phyloP scores from a whole-genome alignment of 2,329 filamentous ascomycete genomes.

The Colletotrichum chrysophilum region DNA sequence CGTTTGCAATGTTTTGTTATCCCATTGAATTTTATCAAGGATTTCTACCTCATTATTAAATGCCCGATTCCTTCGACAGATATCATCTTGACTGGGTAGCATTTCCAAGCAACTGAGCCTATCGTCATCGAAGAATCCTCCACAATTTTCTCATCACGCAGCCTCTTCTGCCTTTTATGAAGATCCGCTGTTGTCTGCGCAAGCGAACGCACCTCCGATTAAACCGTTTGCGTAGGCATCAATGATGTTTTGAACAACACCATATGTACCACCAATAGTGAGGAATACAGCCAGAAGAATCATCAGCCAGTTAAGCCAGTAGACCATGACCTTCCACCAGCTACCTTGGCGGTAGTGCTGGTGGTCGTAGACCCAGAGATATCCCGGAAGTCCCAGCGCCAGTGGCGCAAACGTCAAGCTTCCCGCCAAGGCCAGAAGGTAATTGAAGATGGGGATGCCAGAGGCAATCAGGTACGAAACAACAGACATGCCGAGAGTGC shows the following conservation, averaged over 20 bases:
- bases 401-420: slow-evolving; percentile 40
- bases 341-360: slow-evolving; percentile 32
- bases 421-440: slow-evolving; percentile 34
- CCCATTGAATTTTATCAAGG: not conserved
- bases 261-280: slow-evolving; percentile 45
- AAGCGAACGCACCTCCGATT: slow-evolving; percentile 53
- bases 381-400: slow-evolving; percentile 37
- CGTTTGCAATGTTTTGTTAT: not conserved
- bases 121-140: not conserved
- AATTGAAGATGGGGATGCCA: slow-evolving; percentile 39
- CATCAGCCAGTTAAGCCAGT: slow-evolving; percentile 38
- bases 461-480: slow-evolving; percentile 36
- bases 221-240: slow-evolving; percentile 52
- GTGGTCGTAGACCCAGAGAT: slow-evolving; percentile 42
- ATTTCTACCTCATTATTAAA: not conserved
- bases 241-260: slow-evolving; percentile 55
- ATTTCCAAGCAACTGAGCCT: not conserved
- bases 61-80: not conserved
- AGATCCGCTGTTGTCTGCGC: slow-evolving; percentile 48
- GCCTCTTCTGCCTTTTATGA: slow-evolving; percentile 6
- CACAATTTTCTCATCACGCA: not conserved
- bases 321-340: slow-evolving; percentile 30
- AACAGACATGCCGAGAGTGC: slow-evolving; percentile 31
- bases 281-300: slow-evolving; percentile 40
- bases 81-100: not conserved